phyloP scores from a whole-genome alignment of 225 moss, liverwort and hornwort species.

The Physcomitrellopsis africana region DNA sequence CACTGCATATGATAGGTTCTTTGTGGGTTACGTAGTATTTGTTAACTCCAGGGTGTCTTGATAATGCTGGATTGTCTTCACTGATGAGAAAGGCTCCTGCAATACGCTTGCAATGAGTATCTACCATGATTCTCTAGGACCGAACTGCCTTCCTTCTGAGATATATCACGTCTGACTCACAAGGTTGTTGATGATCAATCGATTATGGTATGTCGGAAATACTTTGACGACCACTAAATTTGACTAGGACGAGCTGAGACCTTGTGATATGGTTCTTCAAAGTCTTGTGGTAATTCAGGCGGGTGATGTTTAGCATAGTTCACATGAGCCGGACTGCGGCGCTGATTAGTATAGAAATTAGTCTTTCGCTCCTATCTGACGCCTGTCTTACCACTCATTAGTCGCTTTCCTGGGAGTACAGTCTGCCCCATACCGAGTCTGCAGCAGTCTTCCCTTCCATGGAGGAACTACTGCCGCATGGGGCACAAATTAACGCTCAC shows the following conservation, averaged over 20 bases:
- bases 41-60: no score
- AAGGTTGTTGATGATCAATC: conserved; percentile 19
- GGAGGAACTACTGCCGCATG: conserved; percentile 37
- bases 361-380: conserved; percentile 71
- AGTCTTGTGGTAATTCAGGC: conserved; percentile 14
- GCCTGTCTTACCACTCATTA: neutral
- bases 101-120: conserved; percentile 45
- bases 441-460: conserved; percentile 33
- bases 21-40: fast-evolving
- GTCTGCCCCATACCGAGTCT: conserved; percentile 38
- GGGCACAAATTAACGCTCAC: conserved; percentile 27
- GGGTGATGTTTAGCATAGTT: conserved; percentile 41
- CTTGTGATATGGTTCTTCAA: neutral
- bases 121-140: conserved; percentile 41
- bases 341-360: conserved; percentile 48
- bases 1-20: no score
- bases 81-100: conserved; percentile 49
- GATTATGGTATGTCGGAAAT: conserved; percentile 26
- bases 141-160: conserved; percentile 58
- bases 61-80: neutral
- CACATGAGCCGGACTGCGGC: conserved; percentile 53
- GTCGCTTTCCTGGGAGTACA: no score
- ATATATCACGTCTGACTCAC: fast-evolving
- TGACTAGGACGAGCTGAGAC: conserved; percentile 54
- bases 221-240: conserved; percentile 21